Conservation (phyloP, 1,284 basidiomycete genomes). For the Sporisorium scitamineum region DNA sequence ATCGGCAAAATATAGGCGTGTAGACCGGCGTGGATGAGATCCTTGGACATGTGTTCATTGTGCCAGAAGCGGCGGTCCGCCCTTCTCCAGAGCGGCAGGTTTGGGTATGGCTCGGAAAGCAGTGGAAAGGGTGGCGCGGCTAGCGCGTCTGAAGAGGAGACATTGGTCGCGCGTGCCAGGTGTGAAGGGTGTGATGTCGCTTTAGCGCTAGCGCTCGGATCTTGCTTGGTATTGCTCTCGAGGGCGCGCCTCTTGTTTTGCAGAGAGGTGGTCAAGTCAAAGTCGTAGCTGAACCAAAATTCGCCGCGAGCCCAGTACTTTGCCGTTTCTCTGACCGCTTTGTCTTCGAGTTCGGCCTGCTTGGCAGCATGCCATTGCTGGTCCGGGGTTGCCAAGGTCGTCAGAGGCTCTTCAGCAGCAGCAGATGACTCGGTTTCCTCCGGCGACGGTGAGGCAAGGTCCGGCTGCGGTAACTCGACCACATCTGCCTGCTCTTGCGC, state of each 20-base stretch:
- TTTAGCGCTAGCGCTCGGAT: background rate
- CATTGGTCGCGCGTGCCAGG: background rate
- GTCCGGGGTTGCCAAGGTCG: conserved; percentile 25
- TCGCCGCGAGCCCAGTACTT: conserved; percentile 61
- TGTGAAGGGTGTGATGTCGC: background rate
- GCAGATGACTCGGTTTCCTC: background rate
- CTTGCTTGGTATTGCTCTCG: conserved; percentile 5
- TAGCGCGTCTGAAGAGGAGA: background rate
- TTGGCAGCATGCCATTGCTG: conserved; percentile 58
- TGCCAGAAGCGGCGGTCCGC: conserved; percentile 89
- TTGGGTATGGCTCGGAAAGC: conserved; percentile 78
- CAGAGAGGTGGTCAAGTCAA: conserved; percentile 72
- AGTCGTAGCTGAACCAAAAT: conserved; percentile 71
- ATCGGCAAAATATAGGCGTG: conserved; percentile 86
- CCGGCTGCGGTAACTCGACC: conserved; percentile 13
- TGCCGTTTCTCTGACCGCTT: conserved; percentile 59
- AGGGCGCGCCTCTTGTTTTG: conserved; percentile 71
- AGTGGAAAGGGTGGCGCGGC: conserved; percentile 16
- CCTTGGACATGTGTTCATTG: conserved; percentile 83
- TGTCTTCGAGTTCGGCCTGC: conserved; percentile 62
- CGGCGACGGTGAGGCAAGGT: background rate
- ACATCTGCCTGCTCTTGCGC: conserved; percentile 9
- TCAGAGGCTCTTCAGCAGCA: background rate
- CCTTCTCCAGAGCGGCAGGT: conserved; percentile 83
- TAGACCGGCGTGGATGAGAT: conserved; percentile 70